Percentiles rank a stretch among this genome's conserved stretches.
Conservation (phyloP, 139 green algal species). For the Chlamydomonas sp. region DNA sequence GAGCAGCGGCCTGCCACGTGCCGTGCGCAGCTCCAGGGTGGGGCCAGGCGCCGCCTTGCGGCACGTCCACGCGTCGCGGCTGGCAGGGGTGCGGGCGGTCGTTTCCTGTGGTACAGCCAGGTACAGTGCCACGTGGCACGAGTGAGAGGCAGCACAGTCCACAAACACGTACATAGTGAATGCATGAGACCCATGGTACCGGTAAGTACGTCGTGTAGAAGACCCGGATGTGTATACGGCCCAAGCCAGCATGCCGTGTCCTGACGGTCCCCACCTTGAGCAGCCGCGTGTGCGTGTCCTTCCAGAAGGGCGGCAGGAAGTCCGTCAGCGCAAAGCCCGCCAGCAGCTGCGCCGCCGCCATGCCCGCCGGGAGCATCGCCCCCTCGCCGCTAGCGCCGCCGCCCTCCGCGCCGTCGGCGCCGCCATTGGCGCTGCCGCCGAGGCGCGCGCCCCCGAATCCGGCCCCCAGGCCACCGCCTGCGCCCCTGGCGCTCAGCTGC, state of each 20-base stretch:
- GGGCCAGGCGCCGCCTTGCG: neutral
- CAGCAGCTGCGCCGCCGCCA: neutral
- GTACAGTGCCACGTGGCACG: too few species aligned
- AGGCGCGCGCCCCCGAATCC: too few species aligned
- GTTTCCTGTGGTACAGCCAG: neutral
- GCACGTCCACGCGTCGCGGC: neutral
- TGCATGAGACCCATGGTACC: too few species aligned
- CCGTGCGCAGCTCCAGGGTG: conserved; percentile 23
- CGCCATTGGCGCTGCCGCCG: neutral
- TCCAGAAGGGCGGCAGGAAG: conserved; percentile 22
- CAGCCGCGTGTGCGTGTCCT: conserved; percentile 12
- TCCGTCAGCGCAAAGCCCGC: conserved; percentile 10
- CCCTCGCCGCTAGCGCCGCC: neutral
- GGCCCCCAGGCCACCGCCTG: neutral
- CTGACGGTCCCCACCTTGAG: conserved; percentile 1
- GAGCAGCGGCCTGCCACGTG: neutral
- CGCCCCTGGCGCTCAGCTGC: neutral
- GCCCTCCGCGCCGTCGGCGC: neutral
- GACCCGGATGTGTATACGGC: too few species aligned
- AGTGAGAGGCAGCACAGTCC: too few species aligned
- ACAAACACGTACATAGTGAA: neutral
- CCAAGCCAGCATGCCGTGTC: too few species aligned
- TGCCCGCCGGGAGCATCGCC: neutral
- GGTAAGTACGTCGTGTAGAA: too few species aligned
- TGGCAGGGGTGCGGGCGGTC: neutral